Evolutionary conservation across 148 eudicot genomes (phyloP).

Genomic region (Polygonum maritimum): DNA sequence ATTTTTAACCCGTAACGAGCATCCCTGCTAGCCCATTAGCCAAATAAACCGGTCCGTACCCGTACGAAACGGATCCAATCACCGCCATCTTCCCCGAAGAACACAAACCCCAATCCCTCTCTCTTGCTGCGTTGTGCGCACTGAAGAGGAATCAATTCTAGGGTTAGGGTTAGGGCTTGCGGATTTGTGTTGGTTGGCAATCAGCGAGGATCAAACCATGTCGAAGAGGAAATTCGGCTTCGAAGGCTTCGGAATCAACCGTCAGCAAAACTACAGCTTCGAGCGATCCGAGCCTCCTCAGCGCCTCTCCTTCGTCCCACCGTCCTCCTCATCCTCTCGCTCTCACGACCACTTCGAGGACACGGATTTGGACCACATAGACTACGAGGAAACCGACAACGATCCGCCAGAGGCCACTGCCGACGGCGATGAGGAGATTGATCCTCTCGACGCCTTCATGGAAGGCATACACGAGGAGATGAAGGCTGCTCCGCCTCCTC

Average conservation of each 20-base stretch:
- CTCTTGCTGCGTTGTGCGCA: not conserved
- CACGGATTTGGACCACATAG: slow-evolving; percentile 84
- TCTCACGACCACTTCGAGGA: slow-evolving; percentile 82
- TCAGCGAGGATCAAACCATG: slow-evolving; percentile 22
- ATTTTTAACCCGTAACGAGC: too few relatives aligned
- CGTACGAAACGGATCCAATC: not conserved
- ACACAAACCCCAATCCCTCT: not conserved
- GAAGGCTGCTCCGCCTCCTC: slow-evolving; percentile 60
- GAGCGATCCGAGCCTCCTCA: slow-evolving; percentile 55
- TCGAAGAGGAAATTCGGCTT: slow-evolving; percentile 92
- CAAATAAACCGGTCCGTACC: not conserved
- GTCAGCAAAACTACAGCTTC: slow-evolving; percentile 78
- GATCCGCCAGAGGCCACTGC: slow-evolving; percentile 14
- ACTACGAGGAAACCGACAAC: slow-evolving; percentile 28
- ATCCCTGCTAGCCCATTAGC: not conserved
- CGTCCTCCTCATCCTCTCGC: slow-evolving; percentile 47
- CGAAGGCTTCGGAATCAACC: slow-evolving; percentile 89
- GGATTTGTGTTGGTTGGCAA: not conserved
- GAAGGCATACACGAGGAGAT: slow-evolving; percentile 87
- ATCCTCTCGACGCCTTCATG: slow-evolving; percentile 96
- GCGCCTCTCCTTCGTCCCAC: slow-evolving; percentile 62
- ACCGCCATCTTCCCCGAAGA: not conserved
- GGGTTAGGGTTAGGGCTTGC: not conserved
- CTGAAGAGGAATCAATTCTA: slow-evolving; percentile 1
- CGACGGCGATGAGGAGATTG: slow-evolving; percentile 47